Base-by-base conservation (phyloP, 2,329 filamentous ascomycete species). In the Ophiocordyceps australis region DNA sequence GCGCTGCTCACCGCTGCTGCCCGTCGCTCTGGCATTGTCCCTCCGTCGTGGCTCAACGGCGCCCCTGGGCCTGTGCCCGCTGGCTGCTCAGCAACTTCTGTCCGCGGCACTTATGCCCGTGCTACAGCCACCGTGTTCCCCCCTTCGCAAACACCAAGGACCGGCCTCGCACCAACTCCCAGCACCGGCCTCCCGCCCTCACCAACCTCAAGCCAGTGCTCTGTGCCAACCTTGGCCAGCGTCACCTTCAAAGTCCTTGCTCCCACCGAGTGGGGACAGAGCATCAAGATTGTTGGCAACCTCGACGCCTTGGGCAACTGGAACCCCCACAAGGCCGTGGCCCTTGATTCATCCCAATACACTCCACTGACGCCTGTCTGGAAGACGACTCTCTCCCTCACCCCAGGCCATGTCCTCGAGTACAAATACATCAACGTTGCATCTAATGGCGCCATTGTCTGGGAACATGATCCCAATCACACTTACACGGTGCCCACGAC, bases 391-490 rank as follows among this genome's bases (percentile, higher is more conserved):
- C 41, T 80, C 16, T 52, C 49, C 2, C 45, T 82, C 11, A 46
- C 55, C 0, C 55, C 66, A 0, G 74, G 73, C 3, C 54, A 55
- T 24, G 49, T 45, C 3, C 52, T 81, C 22, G 39, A 69, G 50
- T 81, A 79, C 46, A 80, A 81, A 52, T 82, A 68, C 41, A 62
- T 81, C 37, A 62, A 65, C 25, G 59, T 74, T 22, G 55, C 56
- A 30, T 39, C 46, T 1, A 59, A 64, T 36, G 65, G 70, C 1
- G 51, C 49, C 0, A 47, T 75, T 7, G 55, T 48, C 3, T 81
- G 75, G 74, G 75, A 82, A 51, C 54, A 50, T 25, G 74, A 74
- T 25, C 57, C 60, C 1, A 62, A 68, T 40, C 57, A 54, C 23
- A 38, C 32, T 3, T 49, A 45, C 29, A 41, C 38, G 8, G 45